Conservation (phyloP, 192 early-diverging fungal species). For the Phlyctochytrium arcticum region DNA sequence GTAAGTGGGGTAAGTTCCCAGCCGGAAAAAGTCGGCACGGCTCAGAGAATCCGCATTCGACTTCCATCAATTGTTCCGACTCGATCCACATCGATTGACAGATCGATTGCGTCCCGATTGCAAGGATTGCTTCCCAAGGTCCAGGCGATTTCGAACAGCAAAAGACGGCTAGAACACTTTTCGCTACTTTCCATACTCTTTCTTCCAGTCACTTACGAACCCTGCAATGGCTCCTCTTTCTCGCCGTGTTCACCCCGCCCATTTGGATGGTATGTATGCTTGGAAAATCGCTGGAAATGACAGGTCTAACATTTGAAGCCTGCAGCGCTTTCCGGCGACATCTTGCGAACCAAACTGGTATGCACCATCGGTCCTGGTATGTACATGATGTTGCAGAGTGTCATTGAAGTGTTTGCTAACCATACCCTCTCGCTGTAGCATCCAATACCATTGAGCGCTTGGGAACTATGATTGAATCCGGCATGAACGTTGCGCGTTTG, state of each 20-base stretch:
- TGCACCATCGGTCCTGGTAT: conserved; percentile 51
- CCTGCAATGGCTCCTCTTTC: conserved; percentile 10
- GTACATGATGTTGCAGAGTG: too few relatives aligned
- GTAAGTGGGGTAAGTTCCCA: too few relatives aligned
- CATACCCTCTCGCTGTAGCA: neutral
- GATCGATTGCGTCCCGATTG: too few relatives aligned
- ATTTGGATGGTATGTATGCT: conserved; percentile 13
- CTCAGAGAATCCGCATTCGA: too few relatives aligned
- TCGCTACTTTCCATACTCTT: too few relatives aligned
- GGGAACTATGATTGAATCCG: conserved; percentile 41
- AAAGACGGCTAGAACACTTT: too few relatives aligned
- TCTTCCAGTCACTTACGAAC: neutral
- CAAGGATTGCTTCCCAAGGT: too few relatives aligned
- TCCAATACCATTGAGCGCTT: conserved; percentile 5
- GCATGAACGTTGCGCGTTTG: conserved; percentile 53
- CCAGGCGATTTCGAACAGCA: too few relatives aligned
- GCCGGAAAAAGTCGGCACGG: too few relatives aligned
- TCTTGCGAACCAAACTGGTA: conserved; percentile 41
- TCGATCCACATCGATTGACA: too few relatives aligned
- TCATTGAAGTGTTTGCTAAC: too few relatives aligned
- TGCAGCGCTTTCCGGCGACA: conserved; percentile 15
- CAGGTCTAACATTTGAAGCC: neutral
- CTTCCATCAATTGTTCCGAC: too few relatives aligned
- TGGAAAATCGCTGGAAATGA: neutral
- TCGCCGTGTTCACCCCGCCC: conserved; percentile 20